Conservation (phyloP, 305 asterid genomes). For the Ilex paraguariensis region DNA sequence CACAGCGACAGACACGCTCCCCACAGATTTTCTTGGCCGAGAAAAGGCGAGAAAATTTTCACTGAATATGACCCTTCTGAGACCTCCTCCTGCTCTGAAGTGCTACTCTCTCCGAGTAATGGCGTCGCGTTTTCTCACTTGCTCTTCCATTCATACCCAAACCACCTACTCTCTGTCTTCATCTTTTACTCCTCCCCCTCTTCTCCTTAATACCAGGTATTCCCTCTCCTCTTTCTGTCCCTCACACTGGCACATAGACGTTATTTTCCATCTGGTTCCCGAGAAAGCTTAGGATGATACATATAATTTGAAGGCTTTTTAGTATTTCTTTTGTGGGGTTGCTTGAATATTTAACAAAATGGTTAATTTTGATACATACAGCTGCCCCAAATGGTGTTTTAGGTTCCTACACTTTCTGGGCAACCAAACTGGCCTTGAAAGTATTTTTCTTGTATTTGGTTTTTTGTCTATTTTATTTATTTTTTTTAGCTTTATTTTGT, state of each 20-base stretch:
- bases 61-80: conserved; percentile 23
- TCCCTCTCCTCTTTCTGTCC: not conserved
- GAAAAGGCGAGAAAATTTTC: too few relatives aligned
- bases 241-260: not conserved
- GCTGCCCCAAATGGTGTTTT: too few relatives aligned
- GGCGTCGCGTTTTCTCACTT: conserved; percentile 43
- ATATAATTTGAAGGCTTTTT: not conserved
- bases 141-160: conserved; percentile 20
- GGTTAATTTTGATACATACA: too few relatives aligned
- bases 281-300: not conserved
- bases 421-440: too few relatives aligned
- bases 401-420: too few relatives aligned
- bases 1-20: too few relatives aligned
- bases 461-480: not conserved
- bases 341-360: too few relatives aligned
- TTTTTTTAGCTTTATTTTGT: not conserved
- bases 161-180: conserved; percentile 20
- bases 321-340: too few relatives aligned
- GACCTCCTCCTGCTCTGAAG: conserved; percentile 36
- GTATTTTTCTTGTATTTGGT: not conserved
- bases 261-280: too few relatives aligned
- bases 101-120: conserved; percentile 40
- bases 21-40: too few relatives aligned
- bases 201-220: conserved; percentile 38
- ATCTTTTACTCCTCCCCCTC: conserved; percentile 31